These are phyloP conservation scores for Ascomycota sp. DNA, from an alignment of 2,329 filamentous ascomycete genomes.

Conservation along the genomic window DNA sequence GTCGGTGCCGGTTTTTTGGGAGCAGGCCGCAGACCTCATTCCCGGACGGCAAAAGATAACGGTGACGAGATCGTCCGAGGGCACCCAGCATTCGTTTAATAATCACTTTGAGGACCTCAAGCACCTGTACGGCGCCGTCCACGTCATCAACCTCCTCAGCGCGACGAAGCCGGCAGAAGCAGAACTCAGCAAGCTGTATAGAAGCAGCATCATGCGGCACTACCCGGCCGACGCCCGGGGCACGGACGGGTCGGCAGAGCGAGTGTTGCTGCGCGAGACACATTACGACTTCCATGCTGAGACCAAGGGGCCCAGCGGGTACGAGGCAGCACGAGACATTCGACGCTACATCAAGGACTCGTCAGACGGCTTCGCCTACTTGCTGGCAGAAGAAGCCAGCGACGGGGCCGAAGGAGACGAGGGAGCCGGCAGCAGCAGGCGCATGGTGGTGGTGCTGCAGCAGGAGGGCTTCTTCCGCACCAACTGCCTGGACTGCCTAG, in stretches of 20 bases:
- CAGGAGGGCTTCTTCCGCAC: conserved; percentile 93
- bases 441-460: conserved; percentile 54
- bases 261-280: conserved; percentile 57
- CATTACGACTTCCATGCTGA: conserved; percentile 96
- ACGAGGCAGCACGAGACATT: conserved; percentile 78
- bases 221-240: conserved; percentile 47
- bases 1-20: conserved; percentile 93
- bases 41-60: conserved; percentile 90
- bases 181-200: conserved; percentile 64
- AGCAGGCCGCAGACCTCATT: conserved; percentile 70
- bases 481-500: conserved; percentile 89
- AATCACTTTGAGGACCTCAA: conserved; percentile 85
- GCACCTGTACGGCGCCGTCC: conserved; percentile 69
- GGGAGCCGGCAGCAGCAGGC: conserved; percentile 12
- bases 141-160: conserved; percentile 87
- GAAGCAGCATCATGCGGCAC: conserved; percentile 52
- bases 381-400: conserved; percentile 53
- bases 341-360: conserved; percentile 57
- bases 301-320: conserved; percentile 67
- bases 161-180: conserved; percentile 71
- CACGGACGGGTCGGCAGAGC: conserved; percentile 37
- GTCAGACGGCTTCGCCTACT: conserved; percentile 81
- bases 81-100: conserved; percentile 84
- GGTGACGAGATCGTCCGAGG: conserved; percentile 71
- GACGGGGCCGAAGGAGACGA: conserved; percentile 31